phyloP scores from a whole-genome alignment of 2,329 filamentous ascomycete species.

The Pyricularia sp. region DNA sequence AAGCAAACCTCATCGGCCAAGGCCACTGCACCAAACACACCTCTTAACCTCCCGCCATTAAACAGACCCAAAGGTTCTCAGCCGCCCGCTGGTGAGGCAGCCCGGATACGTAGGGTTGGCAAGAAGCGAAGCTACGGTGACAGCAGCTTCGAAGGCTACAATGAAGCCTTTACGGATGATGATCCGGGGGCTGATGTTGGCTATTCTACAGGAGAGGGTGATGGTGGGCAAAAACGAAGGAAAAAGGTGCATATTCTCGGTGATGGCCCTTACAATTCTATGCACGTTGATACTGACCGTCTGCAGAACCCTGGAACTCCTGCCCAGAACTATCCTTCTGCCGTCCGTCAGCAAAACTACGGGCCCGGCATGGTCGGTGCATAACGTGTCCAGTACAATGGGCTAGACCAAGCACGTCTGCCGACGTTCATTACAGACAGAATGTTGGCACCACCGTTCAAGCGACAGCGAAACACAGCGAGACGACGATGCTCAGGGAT shows the following conservation, averaged over 20 bases:
- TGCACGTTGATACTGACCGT: conserved; percentile 28
- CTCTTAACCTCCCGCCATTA: conserved; percentile 24
- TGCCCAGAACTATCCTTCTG: conserved; percentile 28
- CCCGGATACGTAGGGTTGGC: conserved; percentile 53
- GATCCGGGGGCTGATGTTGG: conserved; percentile 47
- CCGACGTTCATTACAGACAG: neutral
- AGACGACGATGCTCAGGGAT: neutral
- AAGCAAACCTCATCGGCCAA: conserved; percentile 32
- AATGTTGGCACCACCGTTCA: neutral
- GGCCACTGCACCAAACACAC: conserved; percentile 44
- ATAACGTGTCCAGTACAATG: conserved; percentile 23
- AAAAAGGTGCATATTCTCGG: conserved; percentile 47
- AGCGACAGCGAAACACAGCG: neutral
- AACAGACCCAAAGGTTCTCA: conserved; percentile 29
- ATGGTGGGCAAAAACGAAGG: conserved; percentile 50
- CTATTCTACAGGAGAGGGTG: conserved; percentile 66
- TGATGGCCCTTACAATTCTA: neutral
- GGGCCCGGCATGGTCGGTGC: conserved; percentile 50
- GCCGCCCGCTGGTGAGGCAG: conserved; percentile 30
- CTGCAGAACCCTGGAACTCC: conserved; percentile 32
- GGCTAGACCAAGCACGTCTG: neutral
- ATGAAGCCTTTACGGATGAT: conserved; percentile 62
- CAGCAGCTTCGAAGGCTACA: conserved; percentile 64
- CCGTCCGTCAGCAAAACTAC: conserved; percentile 42
- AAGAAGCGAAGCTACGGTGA: conserved; percentile 74